These are phyloP conservation scores for Favolaschia claudopus DNA, from an alignment of 768 basidiomycete species.

Conservation along the genomic window DNA sequence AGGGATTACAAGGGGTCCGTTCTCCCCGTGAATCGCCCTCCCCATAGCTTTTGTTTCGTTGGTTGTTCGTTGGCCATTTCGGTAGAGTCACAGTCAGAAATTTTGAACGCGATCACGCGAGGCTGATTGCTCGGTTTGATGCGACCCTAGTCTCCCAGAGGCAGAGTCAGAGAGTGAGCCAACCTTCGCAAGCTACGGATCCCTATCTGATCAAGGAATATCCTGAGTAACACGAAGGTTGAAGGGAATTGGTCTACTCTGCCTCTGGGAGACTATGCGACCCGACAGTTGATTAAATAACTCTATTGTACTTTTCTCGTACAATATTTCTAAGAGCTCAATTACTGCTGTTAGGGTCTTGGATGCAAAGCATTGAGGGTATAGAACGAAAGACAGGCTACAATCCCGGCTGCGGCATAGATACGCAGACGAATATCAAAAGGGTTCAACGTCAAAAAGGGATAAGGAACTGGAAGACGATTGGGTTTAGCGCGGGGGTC, in stretches of 20 bases:
- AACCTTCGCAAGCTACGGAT: too few relatives aligned
- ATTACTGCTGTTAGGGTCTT: slow-evolving; percentile 1
- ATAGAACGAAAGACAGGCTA: slow-evolving; percentile 66
- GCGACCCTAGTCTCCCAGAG: too few relatives aligned
- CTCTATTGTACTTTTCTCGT: too few relatives aligned
- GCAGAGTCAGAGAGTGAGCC: too few relatives aligned
- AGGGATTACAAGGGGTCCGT: slow-evolving; percentile 82
- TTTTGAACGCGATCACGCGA: too few relatives aligned
- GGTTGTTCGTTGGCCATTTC: slow-evolving; percentile 47
- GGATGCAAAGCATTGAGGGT: slow-evolving; percentile 65
- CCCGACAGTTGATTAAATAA: too few relatives aligned
- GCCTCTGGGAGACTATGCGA: too few relatives aligned
- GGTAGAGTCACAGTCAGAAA: slow-evolving; percentile 2
- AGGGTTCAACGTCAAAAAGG: slow-evolving; percentile 74
- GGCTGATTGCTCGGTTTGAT: background rate
- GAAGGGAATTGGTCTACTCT: too few relatives aligned
- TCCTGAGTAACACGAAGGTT: too few relatives aligned
- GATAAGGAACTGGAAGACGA: slow-evolving; percentile 72
- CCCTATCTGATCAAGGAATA: too few relatives aligned
- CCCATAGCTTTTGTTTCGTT: slow-evolving; percentile 83
- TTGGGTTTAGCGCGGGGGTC: slow-evolving; percentile 4
- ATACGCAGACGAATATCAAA: slow-evolving; percentile 61
- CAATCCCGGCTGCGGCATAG: slow-evolving; percentile 58
- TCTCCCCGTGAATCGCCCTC: slow-evolving; percentile 86
- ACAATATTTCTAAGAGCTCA: too few relatives aligned